Conservation (phyloP, 2,329 filamentous ascomycete species). For the Aureobasidium lini region DNA sequence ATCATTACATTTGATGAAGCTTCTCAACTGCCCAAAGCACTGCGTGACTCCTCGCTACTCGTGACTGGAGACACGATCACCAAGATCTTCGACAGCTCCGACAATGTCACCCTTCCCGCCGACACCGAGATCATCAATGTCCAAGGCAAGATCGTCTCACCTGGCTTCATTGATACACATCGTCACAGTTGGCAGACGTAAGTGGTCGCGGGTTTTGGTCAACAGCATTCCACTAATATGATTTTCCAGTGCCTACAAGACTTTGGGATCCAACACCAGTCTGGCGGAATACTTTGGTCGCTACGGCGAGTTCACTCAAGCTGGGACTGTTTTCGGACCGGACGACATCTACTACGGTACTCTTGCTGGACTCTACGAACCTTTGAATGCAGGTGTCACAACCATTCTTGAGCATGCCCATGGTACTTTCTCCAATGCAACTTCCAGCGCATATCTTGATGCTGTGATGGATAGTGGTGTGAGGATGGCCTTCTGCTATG, state of each 20-base stretch:
- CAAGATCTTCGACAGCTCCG: neutral
- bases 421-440: slow-evolving; percentile 26
- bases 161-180: slow-evolving; percentile 40
- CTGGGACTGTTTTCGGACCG: slow-evolving; percentile 28
- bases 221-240: no score
- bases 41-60: slow-evolving; percentile 1
- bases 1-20: slow-evolving; percentile 11
- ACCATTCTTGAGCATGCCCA: slow-evolving; percentile 48
- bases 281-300: slow-evolving; percentile 42
- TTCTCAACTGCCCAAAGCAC: neutral
- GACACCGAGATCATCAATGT: slow-evolving; percentile 34
- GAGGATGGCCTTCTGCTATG: slow-evolving; percentile 31
- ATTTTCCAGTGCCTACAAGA: slow-evolving; percentile 36
- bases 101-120: neutral
- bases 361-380: slow-evolving; percentile 42
- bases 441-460: slow-evolving; percentile 6
- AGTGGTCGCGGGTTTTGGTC: no score
- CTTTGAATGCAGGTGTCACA: slow-evolving; percentile 47
- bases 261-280: slow-evolving; percentile 45
- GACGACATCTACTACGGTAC: slow-evolving; percentile 43
- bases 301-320: slow-evolving; percentile 30
- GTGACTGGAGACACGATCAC: neutral
- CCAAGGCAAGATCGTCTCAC: slow-evolving; percentile 26
- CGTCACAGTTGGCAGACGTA: slow-evolving; percentile 47
- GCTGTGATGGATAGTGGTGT: slow-evolving; percentile 14